Evolutionary conservation across 2,329 filamentous ascomycete genomes (phyloP), one percentile per base, ranked within the genome.

Genomic region (Beauveria asiatica): DNA sequence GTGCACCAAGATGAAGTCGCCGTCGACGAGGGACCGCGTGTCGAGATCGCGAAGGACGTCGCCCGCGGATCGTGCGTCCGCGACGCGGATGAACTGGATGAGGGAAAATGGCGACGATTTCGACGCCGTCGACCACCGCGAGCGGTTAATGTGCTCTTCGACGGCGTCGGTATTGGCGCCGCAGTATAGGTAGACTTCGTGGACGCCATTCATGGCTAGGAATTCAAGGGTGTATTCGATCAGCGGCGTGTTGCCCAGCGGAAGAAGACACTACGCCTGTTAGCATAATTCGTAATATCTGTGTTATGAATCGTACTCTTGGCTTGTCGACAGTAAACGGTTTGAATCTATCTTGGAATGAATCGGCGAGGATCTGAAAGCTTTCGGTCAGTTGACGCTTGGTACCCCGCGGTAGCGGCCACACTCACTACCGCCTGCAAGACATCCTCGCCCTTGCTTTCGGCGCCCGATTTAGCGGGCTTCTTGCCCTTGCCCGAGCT

Each of bases 201-300:
- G 86, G n/a, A 97, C 92, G 61, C 92, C 92, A 61, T 94, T 92
- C 81, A 93, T 93, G 65, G 92, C 92, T 1, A 99, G 85, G 69
- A 96, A 97, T 70, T 97, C 92, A 68, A 97, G 86, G 4, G 93
- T 97, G 73, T 99, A 97, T 74, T 99, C 94, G 75, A 99, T 96
- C 64, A 99, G 80, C 41, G 94, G 93, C 1, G 88, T 92, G 73
- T 97, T 97, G 62, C 91, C 94, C 62, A 99, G 82, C 11, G 93
- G 92, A 7, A 99, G 81, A 37, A 99, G 87, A 78, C 94, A 97
- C 90, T 95, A 68, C 33, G 52, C 56, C 23, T 19, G 60, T 71
- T 59, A 71, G 68, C 48, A 48, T 17, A 56, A 1, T 5, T 10
- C 2, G 19, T 9, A 44, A 30, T 16, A 9, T 4, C 13, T 3